Evolutionary conservation across 108 stramenopile species (phyloP).

Genomic region (Discostella pseudostelligera): DNA sequence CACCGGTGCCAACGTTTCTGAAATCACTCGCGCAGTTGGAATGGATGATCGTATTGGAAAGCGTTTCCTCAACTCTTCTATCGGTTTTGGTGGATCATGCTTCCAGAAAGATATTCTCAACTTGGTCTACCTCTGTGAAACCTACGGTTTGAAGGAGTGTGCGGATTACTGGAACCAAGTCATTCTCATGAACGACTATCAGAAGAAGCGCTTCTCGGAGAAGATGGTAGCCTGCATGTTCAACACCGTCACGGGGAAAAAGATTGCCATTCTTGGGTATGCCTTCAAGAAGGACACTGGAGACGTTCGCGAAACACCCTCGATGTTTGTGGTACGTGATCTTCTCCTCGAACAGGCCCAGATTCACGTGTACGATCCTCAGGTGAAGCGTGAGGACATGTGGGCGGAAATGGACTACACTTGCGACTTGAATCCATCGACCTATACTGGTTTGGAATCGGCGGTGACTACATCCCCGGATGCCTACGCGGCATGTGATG

Average conservation of each 20-base stretch:
- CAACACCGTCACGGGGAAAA: conserved; percentile 99
- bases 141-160: conserved; percentile 94
- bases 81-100: conserved; percentile 99
- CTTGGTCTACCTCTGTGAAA: conserved; percentile 98
- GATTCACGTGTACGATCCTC: conserved; percentile 96
- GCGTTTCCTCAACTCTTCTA: conserved; percentile 95
- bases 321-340: conserved; percentile 95
- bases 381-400: conserved; percentile 97
- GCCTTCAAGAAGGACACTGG: conserved; percentile 99
- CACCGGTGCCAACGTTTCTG: conserved; percentile 95
- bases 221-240: conserved; percentile 97
- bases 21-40: conserved; percentile 96
- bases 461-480: conserved; percentile 81
- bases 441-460: conserved; percentile 76
- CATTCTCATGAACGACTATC: conserved; percentile 98
- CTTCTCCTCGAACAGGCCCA: conserved; percentile 93
- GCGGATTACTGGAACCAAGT: conserved; percentile 99
- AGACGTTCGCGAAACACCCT: conserved; percentile 98
- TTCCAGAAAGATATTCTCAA: conserved; percentile 99
- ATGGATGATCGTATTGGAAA: conserved; percentile 98
- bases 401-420: conserved; percentile 97
- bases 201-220: conserved; percentile 97
- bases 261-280: conserved; percentile 97
- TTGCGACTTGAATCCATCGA: conserved; percentile 82
- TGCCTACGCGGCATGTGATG: conserved; percentile 90